These are phyloP conservation scores for Chlamydomonas sphaeroides DNA, from an alignment of 139 green algal species.

Conservation along the genomic window DNA sequence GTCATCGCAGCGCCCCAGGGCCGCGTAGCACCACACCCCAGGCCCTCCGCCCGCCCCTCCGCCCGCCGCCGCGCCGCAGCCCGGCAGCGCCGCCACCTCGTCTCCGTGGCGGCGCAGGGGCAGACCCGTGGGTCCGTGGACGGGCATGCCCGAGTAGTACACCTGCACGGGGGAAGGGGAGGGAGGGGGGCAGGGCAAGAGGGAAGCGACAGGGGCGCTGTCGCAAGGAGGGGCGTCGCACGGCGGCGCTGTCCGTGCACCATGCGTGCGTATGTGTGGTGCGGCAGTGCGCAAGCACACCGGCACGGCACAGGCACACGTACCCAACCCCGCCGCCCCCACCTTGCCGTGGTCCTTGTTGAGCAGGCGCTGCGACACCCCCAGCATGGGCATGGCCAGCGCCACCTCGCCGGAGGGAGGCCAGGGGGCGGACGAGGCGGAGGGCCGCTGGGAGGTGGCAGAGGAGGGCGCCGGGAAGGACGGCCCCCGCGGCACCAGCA, in stretches of 20 bases:
- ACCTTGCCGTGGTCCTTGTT: constrained; percentile 84
- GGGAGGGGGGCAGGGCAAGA: too few species aligned
- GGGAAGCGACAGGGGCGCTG: too few species aligned
- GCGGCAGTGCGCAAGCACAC: too few species aligned
- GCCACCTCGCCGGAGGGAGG: constrained; percentile 67
- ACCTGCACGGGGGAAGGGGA: constrained; percentile 40
- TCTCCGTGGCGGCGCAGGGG: constrained; percentile 91
- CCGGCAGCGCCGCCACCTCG: constrained; percentile 75
- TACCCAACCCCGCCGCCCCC: not conserved
- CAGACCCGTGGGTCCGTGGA: constrained; percentile 19
- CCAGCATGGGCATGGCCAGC: constrained; percentile 80
- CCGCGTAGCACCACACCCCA: constrained; percentile 44
- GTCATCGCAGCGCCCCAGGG: constrained; percentile 90
- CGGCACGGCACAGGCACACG: too few species aligned
- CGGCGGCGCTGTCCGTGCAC: too few species aligned
- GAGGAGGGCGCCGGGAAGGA: too few species aligned
- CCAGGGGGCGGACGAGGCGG: not conserved
- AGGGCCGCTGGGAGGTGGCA: not conserved
- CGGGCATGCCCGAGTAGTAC: constrained; percentile 93
- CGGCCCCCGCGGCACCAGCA: too few species aligned
- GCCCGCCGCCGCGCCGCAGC: not conserved
- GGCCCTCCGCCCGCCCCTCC: not conserved
- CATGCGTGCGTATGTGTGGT: too few species aligned
- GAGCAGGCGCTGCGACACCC: constrained; percentile 84
- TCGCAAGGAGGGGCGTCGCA: too few species aligned